A percentile compares a stretch with the other conserved stretches of the same genome.
These are phyloP conservation scores for Penicillium canariense DNA, from an alignment of 495 filamentous ascomycete species.

Conservation along the genomic window DNA sequence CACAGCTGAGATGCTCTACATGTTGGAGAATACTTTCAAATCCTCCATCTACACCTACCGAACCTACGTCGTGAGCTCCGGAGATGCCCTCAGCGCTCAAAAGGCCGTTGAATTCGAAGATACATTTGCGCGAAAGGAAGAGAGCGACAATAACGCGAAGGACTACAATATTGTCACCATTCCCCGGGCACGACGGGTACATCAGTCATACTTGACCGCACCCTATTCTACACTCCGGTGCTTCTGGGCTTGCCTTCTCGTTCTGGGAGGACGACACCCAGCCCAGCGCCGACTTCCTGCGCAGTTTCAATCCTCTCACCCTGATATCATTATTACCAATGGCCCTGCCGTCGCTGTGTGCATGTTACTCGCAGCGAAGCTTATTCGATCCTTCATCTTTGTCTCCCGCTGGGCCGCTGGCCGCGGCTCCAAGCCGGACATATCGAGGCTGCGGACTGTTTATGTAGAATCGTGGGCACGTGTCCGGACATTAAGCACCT, in stretches of 20 bases:
- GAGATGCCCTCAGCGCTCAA: conserved; percentile 70
- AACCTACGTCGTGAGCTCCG: conserved; percentile 76
- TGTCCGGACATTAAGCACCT: conserved; percentile 73
- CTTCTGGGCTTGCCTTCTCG: conserved; percentile 45
- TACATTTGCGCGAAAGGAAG: conserved; percentile 16
- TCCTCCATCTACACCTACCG: conserved; percentile 59
- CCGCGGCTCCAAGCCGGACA: not conserved
- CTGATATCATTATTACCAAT: conserved; percentile 80
- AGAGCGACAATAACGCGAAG: conserved; percentile 1
- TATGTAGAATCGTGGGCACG: conserved; percentile 94
- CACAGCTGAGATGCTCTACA: conserved; percentile 87
- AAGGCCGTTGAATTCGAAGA: conserved; percentile 66
- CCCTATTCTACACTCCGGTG: conserved; percentile 58
- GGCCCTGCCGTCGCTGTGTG: conserved; percentile 86
- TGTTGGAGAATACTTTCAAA: conserved; percentile 57
- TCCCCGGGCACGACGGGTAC: conserved; percentile 69
- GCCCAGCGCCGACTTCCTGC: conserved; percentile 25
- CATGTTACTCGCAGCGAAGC: conserved; percentile 63
- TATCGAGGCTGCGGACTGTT: conserved; percentile 62
- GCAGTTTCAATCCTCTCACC: conserved; percentile 38
- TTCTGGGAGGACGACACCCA: conserved; percentile 43
- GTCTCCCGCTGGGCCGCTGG: conserved; percentile 5
- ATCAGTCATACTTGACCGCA: conserved; percentile 71
- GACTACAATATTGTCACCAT: conserved; percentile 59
- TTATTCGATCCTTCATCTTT: conserved; percentile 59